Conservation (phyloP, 306 rosid genomes). For the Cucumis hystrix region DNA sequence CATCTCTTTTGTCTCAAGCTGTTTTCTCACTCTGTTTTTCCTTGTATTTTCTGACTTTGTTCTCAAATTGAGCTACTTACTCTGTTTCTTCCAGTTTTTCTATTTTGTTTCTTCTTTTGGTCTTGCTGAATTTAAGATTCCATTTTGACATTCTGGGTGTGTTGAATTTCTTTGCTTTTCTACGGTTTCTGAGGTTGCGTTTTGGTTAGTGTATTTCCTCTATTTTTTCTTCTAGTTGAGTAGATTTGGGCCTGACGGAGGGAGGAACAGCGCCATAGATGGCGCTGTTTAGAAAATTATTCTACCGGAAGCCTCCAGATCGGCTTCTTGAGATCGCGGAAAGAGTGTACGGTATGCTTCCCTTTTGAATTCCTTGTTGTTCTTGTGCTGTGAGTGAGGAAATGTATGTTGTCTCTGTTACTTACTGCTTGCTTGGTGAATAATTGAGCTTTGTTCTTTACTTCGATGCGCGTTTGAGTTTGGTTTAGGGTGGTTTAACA, state of each 20-base stretch:
- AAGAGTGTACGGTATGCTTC: slow-evolving; percentile 67
- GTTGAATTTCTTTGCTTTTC: slow-evolving; percentile 13
- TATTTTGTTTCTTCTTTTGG: neutral
- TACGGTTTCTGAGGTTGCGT: neutral
- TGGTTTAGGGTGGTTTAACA: neutral
- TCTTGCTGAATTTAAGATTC: neutral
- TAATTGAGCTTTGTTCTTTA: slow-evolving; percentile 14
- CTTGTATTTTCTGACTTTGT: neutral
- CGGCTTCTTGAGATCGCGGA: slow-evolving; percentile 97
- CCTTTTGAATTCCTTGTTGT: neutral
- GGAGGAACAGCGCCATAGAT: slow-evolving; percentile 96
- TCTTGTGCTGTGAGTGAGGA: neutral
- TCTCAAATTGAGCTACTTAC: neutral
- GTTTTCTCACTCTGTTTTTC: neutral
- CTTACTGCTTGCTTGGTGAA: slow-evolving; percentile 2
- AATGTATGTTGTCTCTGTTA: neutral
- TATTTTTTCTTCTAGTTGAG: neutral
- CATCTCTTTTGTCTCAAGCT: neutral
- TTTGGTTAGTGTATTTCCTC: slow-evolving; percentile 20
- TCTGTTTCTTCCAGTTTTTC: neutral
- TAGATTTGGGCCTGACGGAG: slow-evolving; percentile 72
- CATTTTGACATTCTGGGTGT: slow-evolving; percentile 5
- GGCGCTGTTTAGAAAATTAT: slow-evolving; percentile 99
- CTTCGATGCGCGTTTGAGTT: neutral
- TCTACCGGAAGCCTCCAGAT: slow-evolving; percentile 97